phyloP scores from a whole-genome alignment of 768 basidiomycete genomes.

The Pleurotus tuoliensis region DNA sequence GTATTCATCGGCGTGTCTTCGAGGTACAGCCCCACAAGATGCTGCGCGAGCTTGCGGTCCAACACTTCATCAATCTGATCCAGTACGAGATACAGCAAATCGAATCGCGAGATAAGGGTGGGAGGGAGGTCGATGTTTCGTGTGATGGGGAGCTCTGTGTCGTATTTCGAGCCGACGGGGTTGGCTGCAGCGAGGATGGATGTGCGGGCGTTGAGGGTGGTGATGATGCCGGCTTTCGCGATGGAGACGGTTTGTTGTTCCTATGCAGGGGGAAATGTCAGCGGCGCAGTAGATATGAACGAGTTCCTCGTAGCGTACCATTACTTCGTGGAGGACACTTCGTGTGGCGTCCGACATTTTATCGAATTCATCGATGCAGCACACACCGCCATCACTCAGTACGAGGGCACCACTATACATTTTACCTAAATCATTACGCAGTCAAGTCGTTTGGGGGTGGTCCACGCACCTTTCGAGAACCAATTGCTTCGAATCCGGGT shows the following conservation, averaged over 20 bases:
- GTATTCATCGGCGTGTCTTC: conserved; percentile 78
- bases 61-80: conserved; percentile 89
- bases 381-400: conserved; percentile 93
- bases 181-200: conserved; percentile 98
- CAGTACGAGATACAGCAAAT: conserved; percentile 91
- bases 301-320: conserved; percentile 46
- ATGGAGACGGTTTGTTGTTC: conserved; percentile 99
- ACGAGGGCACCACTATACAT: conserved; percentile 81
- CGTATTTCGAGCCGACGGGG: conserved; percentile 94
- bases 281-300: not conserved
- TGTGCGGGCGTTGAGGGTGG: conserved; percentile 96
- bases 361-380: conserved; percentile 99
- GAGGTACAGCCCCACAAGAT: conserved; percentile 89
- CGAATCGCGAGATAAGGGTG: conserved; percentile 96
- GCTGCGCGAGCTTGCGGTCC: conserved; percentile 86
- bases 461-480: conserved; percentile 83
- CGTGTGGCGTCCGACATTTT: conserved; percentile 98
- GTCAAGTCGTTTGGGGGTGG: not conserved
- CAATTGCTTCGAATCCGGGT: conserved; percentile 97
- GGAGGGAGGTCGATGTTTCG: conserved; percentile 97
- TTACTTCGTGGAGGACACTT: conserved; percentile 98
- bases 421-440: not conserved
- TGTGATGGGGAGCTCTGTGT: conserved; percentile 87
- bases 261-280: conserved; percentile 33
- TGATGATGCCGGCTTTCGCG: conserved; percentile 98